These are phyloP conservation scores for Globisporangium heterothallicum DNA, from an alignment of 352 stramenopile genomes.

Conservation along the genomic window DNA sequence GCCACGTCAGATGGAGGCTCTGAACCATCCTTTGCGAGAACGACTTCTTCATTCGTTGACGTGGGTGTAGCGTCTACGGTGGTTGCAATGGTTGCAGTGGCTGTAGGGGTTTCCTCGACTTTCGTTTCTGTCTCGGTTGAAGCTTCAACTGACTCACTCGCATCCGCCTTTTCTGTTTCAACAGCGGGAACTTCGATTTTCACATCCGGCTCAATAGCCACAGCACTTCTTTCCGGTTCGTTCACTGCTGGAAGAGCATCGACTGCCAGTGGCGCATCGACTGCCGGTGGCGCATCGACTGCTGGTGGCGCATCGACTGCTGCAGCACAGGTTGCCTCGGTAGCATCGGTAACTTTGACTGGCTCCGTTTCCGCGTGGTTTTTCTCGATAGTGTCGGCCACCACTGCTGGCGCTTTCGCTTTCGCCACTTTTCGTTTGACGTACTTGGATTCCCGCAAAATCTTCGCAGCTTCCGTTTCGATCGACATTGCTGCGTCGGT, in stretches of 20 bases:
- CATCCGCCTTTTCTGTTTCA: neutral
- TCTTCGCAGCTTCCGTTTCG: conserved; percentile 9
- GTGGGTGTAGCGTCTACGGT: neutral
- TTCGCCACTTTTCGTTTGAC: conserved; percentile 18
- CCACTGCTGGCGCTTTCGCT: neutral
- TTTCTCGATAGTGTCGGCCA: neutral
- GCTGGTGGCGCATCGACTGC: neutral
- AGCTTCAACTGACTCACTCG: neutral
- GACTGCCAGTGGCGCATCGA: neutral
- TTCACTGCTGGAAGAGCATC: too few species aligned
- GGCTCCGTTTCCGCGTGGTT: neutral
- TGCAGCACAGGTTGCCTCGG: neutral
- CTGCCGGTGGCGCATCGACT: neutral
- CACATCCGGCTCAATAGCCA: neutral
- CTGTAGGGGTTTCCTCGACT: neutral
- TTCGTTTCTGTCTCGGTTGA: neutral
- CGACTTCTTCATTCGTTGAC: conserved; percentile 1
- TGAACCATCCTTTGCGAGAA: neutral
- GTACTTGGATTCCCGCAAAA: conserved; percentile 15
- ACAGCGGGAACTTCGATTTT: neutral
- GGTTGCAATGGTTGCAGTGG: too few species aligned
- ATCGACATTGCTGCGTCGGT: neutral
- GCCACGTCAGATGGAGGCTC: neutral
- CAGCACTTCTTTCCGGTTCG: too few species aligned
- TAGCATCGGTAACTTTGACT: neutral